Evolutionary conservation across 495 filamentous ascomycete genomes (phyloP), one percentile per base, ranked within the genome.

Genomic region (Penicillium macrosclerotiorum): DNA sequence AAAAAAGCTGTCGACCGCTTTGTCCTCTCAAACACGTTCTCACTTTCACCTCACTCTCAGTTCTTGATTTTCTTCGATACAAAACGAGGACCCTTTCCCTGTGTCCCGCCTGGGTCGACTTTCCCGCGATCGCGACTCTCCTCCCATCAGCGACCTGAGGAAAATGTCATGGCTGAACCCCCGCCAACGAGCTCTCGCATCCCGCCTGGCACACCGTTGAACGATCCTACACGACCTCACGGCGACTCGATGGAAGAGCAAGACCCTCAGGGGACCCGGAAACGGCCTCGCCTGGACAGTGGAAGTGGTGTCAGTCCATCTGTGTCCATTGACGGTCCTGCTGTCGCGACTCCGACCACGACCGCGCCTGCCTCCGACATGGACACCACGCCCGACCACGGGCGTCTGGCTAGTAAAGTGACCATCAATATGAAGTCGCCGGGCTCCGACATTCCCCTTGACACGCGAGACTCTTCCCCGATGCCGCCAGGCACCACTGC

Each of bases 221-320:
- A 42, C 48, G 61, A 68, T 39, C 51, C 62, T 32, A 59, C 63
- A 41, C 60, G 60, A 62, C 41, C 49, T 26, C 42, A 57, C 46
- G 49, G 66, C 54, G 73, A 76, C 63, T 68, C 68, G 55, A 77
- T 80, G 72, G 80, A 83, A 67, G 77, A 81, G 59, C 58, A 62
- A 35, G 68, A 79, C 52, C 65, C 73, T 42, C 72, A 77, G 39
- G 65, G 67, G 38, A 79, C 74, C 49, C 74, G 79, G 57, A 84
- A 84, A 67, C 78, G 81, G 49, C 81, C 78, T 37, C 79, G 81
- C 57, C 73, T 84, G 42, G 79, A 84, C 62, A 78, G 71, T 62
- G 77, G 76, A 51, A 70, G 66, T 51, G 63, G 65, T 46, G 59
- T 66, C 29, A 65, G 65, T 40, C 67, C 71, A 62, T 60, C 63